These are phyloP conservation scores for Basipetospora chlamydospora DNA, from an alignment of 2,329 filamentous ascomycete genomes.

Conservation along the genomic window DNA sequence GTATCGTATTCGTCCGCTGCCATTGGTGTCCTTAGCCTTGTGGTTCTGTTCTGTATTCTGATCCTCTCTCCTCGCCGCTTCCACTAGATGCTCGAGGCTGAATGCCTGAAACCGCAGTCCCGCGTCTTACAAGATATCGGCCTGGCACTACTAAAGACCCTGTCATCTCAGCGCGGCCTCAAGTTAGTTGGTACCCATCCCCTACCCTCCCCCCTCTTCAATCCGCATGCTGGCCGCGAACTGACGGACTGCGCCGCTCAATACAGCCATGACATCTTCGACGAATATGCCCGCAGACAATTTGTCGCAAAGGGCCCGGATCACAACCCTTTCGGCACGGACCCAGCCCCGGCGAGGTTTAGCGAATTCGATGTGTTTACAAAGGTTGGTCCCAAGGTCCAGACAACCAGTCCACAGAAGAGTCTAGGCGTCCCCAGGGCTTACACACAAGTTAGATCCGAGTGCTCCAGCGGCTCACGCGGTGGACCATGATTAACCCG, in stretches of 20 bases:
- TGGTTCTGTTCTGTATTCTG: no score
- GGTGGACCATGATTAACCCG: constrained; percentile 77
- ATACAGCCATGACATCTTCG: constrained; percentile 66
- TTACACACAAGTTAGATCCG: constrained; percentile 33
- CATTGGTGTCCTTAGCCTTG: not conserved
- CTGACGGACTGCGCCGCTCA: not conserved
- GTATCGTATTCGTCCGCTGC: constrained; percentile 29
- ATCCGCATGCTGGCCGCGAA: not conserved
- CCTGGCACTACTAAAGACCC: constrained; percentile 74
- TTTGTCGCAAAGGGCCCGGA: constrained; percentile 68
- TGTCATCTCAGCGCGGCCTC: constrained; percentile 84
- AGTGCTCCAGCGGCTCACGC: constrained; percentile 75
- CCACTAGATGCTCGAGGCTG: constrained; percentile 66
- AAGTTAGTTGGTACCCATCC: constrained; percentile 52
- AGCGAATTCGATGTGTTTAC: constrained; percentile 67
- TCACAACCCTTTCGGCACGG: constrained; percentile 72
- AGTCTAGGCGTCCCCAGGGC: no score
- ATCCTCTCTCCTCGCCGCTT: not conserved
- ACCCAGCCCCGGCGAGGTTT: constrained; percentile 60
- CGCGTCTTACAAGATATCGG: constrained; percentile 67
- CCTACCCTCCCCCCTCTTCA: not conserved
- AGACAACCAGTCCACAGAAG: no score
- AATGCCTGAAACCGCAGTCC: constrained; percentile 72
- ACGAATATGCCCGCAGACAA: constrained; percentile 84
- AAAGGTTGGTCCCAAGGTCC: constrained; percentile 45